Base-by-base conservation (phyloP, 2,329 filamentous ascomycete genomes). In the Colletotrichum sp. region DNA sequence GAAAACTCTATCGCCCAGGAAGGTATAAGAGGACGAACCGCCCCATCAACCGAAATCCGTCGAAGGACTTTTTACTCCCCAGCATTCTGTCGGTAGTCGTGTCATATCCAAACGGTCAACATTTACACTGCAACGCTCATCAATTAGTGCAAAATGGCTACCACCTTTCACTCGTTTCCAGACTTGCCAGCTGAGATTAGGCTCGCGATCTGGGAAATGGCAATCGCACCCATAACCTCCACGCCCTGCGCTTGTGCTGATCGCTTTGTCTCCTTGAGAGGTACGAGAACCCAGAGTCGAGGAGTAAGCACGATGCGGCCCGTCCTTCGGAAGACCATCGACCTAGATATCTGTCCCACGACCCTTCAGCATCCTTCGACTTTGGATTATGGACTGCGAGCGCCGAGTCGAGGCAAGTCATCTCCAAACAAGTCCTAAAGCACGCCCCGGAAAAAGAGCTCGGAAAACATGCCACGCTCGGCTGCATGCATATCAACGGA, bases 321-420 rank as follows among this genome's bases (percentile, higher is more conserved):
- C 0, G 38, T 6, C 38, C 18, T 1, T n/a, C 9, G 18, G 38
- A 48, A 48, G 38, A 48, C 38, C 18, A n/a, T 12, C 38, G 18
- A n/a, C 0, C 38, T 48, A 0, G 18, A 12, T n/a, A 12, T 2
- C 18, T 48, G 9, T 48, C 18, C 1, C 18, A 0, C 38, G 38
- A 48, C 16, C 0, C 36, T 12, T n/a, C 38, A 48, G 5, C 1
- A n/a, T 48, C 1, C 18, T n/a, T 48, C 38, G 18, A 48, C 38
- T 48, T 48, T n/a, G 38, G 38, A 48, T n/a, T 48, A 48, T 48
- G 38, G 38, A 48, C 38, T 48, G 38, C 38, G 38, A 48, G 38
- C 38, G 2, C 9, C 18, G 38, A 48, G 18, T 48, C 38, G 38
- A 48, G 38, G 1, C 38, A 48, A n/a, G 38, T 48, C 38, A 48